Evolutionary conservation across 371 early-diverging fungal species (phyloP), one percentile per base, ranked within the genome.

Genomic region (Mucor mucedo): DNA sequence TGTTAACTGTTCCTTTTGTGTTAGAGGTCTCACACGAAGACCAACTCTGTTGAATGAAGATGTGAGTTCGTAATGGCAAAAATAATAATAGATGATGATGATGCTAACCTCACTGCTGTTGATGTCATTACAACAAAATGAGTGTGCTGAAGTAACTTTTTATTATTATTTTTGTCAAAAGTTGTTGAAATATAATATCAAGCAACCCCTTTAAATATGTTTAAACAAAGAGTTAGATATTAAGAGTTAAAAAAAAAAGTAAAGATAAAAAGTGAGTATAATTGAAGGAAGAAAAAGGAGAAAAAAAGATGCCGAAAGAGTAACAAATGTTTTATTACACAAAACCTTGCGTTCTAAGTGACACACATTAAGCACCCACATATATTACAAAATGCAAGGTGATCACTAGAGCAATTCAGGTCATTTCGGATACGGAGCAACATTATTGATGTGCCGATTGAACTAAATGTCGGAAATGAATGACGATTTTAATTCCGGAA

Each of bases 1-100:
- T 54, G 80, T 73, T 27, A 87, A 73, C 42, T 83, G 76, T 70
- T 93, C 94, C 68, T 91, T 91, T 14, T 84, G 77, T 42, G 83
- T 89, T 44, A 91, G 79, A 38, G 94, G 94, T 41, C 94, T 86
- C 13, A 93, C 86, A 53, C 94, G 85, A 58, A 93, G 81, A 7
- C 91, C 92, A 42, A 93, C 94, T 69, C 89, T 89, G 71, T 10
- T 60, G 11, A 29, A 28, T 28, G 29, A n/a, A 39, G 28, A 49
- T 32, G 38, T 13, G 11, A 14, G 39, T 16, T 39, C 16, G n/a
- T 7, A 33, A 33, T 35, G 45, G 30, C 30, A 13, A 42, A 47
- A 28, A 10, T 30, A 30, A 50, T 2, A 10, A 38, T 13, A 16
- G 39, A 21, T 47, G 16, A 53, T 42, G 32, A 32, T 49, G 41